A percentile compares a stretch with the other conserved stretches of the same genome.
These are phyloP conservation scores for Ophiosphaerella herpotricha DNA, from an alignment of 2,329 filamentous ascomycete species.

Conservation along the genomic window DNA sequence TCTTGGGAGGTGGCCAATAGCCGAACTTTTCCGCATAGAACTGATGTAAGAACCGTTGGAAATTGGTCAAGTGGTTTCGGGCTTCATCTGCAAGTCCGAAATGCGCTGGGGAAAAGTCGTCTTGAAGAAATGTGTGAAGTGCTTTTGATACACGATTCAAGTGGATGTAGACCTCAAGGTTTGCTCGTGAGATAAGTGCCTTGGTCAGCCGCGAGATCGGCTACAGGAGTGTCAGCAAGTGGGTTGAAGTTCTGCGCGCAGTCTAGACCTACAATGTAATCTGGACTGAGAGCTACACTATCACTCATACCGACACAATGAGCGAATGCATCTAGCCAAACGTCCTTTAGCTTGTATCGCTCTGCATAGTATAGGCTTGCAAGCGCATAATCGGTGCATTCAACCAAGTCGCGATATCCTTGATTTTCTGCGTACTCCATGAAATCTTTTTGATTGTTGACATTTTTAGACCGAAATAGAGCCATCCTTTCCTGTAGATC, in stretches of 20 bases:
- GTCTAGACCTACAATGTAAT: constrained; percentile 61
- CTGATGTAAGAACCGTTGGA: constrained; percentile 68
- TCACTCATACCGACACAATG: constrained; percentile 81
- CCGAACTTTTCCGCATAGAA: constrained; percentile 71
- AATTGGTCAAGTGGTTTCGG: constrained; percentile 71
- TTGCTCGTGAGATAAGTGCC: constrained; percentile 67
- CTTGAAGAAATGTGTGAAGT: constrained; percentile 70
- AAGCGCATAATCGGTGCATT: constrained; percentile 69
- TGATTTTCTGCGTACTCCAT: constrained; percentile 69
- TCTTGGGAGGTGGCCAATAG: constrained; percentile 67
- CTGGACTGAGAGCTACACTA: constrained; percentile 59
- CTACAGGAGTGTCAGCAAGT: constrained; percentile 27
- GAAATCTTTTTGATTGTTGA: constrained; percentile 65
- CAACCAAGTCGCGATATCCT: constrained; percentile 70
- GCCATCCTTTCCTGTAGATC: constrained; percentile 68
- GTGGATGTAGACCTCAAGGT: constrained; percentile 67
- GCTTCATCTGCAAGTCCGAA: constrained; percentile 67
- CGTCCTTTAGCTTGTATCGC: constrained; percentile 62
- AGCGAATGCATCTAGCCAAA: constrained; percentile 74
- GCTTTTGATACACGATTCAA: constrained; percentile 63
- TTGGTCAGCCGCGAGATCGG: constrained; percentile 58
- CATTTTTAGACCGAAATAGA: constrained; percentile 60
- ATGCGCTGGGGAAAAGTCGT: constrained; percentile 69
- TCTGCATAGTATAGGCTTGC: constrained; percentile 72
- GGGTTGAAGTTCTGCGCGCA: neutral